These are phyloP conservation scores for Oehlia diaphana DNA, from an alignment of 192 early-diverging fungal species.

Conservation along the genomic window DNA sequence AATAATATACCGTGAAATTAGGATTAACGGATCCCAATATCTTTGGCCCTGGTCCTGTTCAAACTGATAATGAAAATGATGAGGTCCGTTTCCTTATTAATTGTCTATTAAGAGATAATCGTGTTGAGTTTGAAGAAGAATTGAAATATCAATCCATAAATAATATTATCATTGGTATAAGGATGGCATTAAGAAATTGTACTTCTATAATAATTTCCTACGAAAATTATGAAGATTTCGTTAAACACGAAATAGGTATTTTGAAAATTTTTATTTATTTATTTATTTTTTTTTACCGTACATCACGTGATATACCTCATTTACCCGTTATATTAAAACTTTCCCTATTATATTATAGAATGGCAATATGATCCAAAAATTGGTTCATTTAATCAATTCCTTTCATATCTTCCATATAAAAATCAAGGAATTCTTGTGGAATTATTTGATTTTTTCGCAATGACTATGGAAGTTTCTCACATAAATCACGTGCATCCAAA, in stretches of 20 bases:
- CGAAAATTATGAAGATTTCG: slow-evolving; percentile 16
- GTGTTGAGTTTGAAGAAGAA: slow-evolving; percentile 10
- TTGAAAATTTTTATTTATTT: neutral
- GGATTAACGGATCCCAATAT: slow-evolving; percentile 25
- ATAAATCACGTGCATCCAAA: slow-evolving; percentile 10
- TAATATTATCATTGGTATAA: slow-evolving; percentile 13
- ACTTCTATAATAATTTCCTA: neutral
- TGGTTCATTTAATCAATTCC: slow-evolving; percentile 17
- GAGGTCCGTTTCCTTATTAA: slow-evolving; percentile 16
- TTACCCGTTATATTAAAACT: too few relatives aligned
- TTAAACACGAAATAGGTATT: slow-evolving; percentile 19
- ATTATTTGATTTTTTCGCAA: slow-evolving; percentile 19
- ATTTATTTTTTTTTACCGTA: neutral
- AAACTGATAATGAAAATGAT: neutral
- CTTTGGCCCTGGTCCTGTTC: slow-evolving; percentile 15
- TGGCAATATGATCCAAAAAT: slow-evolving; percentile 19
- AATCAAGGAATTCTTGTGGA: slow-evolving; percentile 1
- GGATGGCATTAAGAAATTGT: slow-evolving; percentile 20
- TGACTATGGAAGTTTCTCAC: slow-evolving; percentile 1
- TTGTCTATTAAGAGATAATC: slow-evolving; percentile 17
- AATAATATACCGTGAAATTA: neutral
- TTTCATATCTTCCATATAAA: neutral
- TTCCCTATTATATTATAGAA: neutral
- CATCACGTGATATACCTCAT: too few relatives aligned
- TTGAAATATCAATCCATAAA: slow-evolving; percentile 14